These are phyloP conservation scores for Jaenimonas drosophilae DNA, from an alignment of 208 protist species.

Conservation along the genomic window DNA sequence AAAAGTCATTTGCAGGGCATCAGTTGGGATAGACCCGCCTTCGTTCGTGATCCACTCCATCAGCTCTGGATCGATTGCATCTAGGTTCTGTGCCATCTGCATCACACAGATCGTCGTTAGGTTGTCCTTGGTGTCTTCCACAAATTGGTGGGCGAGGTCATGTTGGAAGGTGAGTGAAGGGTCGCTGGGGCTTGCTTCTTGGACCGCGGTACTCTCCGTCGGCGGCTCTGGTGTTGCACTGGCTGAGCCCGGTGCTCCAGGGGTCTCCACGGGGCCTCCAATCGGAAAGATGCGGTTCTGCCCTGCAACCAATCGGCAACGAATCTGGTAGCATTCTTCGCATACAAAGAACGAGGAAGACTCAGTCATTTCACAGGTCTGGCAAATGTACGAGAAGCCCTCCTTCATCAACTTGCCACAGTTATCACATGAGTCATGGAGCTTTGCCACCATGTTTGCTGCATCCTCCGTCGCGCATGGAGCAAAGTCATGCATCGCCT, in stretches of 20 bases:
- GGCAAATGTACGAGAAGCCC: constrained; percentile 61
- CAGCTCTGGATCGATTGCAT: constrained; percentile 22
- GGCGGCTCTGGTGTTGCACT: not conserved
- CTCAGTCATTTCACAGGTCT: constrained; percentile 61
- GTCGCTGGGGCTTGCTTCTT: not conserved
- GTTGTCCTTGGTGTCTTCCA: constrained; percentile 79
- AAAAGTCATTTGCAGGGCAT: constrained; percentile 15
- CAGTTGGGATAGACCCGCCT: too few species aligned
- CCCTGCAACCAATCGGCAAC: constrained; percentile 11
- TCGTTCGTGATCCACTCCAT: too few species aligned
- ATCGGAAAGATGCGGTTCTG: constrained; percentile 2
- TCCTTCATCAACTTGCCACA: constrained; percentile 40
- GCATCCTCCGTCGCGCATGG: constrained; percentile 44
- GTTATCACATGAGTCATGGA: constrained; percentile 64
- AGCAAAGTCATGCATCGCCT: constrained; percentile 48
- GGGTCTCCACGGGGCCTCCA: not conserved
- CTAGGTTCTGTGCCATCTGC: constrained; percentile 37
- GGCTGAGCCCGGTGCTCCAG: not conserved
- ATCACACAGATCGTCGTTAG: constrained; percentile 48
- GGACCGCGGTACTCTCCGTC: too few species aligned
- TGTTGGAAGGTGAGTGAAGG: constrained; percentile 22
- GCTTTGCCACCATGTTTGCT: constrained; percentile 58
- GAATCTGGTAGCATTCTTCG: constrained; percentile 50
- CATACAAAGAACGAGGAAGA: constrained; percentile 59
- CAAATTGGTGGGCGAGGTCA: constrained; percentile 61